Evolutionary conservation across 164 flowering plant species (phyloP), one percentile per base, ranked within the genome.

Genomic region (Chloranthus sessilifolius): DNA sequence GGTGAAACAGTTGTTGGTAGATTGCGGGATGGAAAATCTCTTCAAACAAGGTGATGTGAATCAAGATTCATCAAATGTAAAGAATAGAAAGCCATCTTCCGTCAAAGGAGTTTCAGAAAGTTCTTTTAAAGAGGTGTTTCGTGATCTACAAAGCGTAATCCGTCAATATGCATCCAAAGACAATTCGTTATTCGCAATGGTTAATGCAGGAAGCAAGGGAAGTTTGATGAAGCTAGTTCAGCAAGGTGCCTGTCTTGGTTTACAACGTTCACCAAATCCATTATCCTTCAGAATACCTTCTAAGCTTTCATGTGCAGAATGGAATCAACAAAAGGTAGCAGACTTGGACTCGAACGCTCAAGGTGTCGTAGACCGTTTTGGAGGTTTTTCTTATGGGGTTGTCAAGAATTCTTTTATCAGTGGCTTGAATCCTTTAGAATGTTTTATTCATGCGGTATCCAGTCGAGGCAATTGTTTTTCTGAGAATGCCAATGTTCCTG

Each of bases 401-500:
- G 74, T 94, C 30, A 59, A 74, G 52, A 73, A 52, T 64, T 89
- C 96, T 20, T 89, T 78, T 62, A 60, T 84, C 3, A 22, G 59
- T 2, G 97, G 99, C 1, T 70, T 94, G 53, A 85, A 81, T 62
- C 99, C 97, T 3, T 35, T 74, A 0, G 99, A 94, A 58, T 78
- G 77, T 58, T 89, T 84, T 72, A 74, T 74, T 36, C 95, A 84
- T 72, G 79, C 97, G 3, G 66, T 82, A 21, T 73, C 89, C 17
- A 74, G 61, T 57, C 84, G 99, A 16, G 88, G 81, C 51, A 68
- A 76, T 57, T 75, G 85, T 50, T 92, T 88, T 53, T 73, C 95
- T 64, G 95, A 78, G 20, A 79, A 86, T 76, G 99, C 97, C 47
- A 89, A 86, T 56, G 57, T 94, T 60, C 90, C 99, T 17, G 97